A percentile compares a stretch with the other conserved stretches of the same genome.
These are phyloP conservation scores for Amoebophrya sp. DNA, from an alignment of 169 alveolate species.

Conservation along the genomic window DNA sequence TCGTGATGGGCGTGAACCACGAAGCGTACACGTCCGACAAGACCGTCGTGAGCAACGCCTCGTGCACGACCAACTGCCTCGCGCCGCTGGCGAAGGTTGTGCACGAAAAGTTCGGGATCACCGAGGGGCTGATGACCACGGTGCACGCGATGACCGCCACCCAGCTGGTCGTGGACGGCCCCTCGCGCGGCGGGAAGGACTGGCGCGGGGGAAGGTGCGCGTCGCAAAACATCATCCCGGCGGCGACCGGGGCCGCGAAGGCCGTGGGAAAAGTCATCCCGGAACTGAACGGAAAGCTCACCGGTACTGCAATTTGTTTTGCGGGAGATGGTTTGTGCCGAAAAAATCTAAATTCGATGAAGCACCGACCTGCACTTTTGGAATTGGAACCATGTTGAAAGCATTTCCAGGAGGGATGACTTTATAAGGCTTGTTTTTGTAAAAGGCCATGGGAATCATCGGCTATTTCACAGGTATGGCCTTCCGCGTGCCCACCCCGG, in stretches of 20 bases:
- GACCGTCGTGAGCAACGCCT: conserved; percentile 89
- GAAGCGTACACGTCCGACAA: conserved; percentile 64
- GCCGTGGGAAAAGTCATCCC: conserved; percentile 99
- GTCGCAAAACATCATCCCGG: conserved; percentile 88
- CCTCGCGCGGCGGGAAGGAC: conserved; percentile 99
- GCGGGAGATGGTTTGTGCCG: background rate
- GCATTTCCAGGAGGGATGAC: background rate
- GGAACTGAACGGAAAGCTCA: conserved; percentile 91
- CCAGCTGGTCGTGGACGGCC: conserved; percentile 98
- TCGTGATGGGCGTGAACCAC: conserved; percentile 97
- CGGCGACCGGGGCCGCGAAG: conserved; percentile 99
- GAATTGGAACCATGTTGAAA: background rate
- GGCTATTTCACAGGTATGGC: conserved; percentile 70
- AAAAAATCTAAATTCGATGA: background rate
- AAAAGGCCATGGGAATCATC: background rate
- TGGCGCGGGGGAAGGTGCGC: conserved; percentile 99
- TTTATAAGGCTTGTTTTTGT: background rate
- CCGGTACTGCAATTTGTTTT: conserved; percentile 54
- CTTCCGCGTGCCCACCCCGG: conserved; percentile 97
- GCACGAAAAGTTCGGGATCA: conserved; percentile 88
- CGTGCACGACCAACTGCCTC: conserved; percentile 97
- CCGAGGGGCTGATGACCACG: conserved; percentile 99
- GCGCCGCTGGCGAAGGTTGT: conserved; percentile 97
- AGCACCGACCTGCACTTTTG: background rate
- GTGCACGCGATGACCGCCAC: conserved; percentile 97